phyloP scores from a whole-genome alignment of 805 yeast genomes.

The Wickerhamomyces ciferrii region DNA sequence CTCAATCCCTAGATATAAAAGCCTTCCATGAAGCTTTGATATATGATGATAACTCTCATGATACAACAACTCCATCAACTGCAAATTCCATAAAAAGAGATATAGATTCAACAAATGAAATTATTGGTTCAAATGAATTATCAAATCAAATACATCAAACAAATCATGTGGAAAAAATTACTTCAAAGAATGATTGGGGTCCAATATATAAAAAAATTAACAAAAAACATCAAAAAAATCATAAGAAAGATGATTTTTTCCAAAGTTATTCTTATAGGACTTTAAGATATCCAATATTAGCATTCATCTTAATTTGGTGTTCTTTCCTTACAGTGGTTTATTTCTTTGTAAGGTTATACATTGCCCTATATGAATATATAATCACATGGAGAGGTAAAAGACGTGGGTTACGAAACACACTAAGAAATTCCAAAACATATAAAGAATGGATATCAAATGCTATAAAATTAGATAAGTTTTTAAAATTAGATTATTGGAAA shows the following conservation, averaged over 20 bases:
- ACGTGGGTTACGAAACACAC: constrained; percentile 38
- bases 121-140: neutral
- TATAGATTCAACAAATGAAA: constrained; percentile 7
- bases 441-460: constrained; percentile 63
- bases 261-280: constrained; percentile 39
- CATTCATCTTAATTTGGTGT: constrained; percentile 51
- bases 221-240: constrained; percentile 4
- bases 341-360: constrained; percentile 49
- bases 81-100: neutral
- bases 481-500: constrained; percentile 64
- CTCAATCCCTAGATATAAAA: constrained; percentile 20
- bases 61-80: constrained; percentile 1
- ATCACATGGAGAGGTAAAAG: constrained; percentile 60
- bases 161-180: constrained; percentile 30
- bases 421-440: constrained; percentile 46
- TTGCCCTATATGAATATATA: constrained; percentile 55
- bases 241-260: constrained; percentile 16
- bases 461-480: constrained; percentile 44
- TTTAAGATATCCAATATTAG: constrained; percentile 62
- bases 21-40: constrained; percentile 33
- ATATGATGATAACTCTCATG: constrained; percentile 14
- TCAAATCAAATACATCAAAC: neutral
- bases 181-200: constrained; percentile 42
- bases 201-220: constrained; percentile 28
- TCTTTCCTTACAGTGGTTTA: constrained; percentile 42